Evolutionary conservation across 2,329 filamentous ascomycete species (phyloP), one percentile per base, ranked within the genome.

Genomic region (Plectosphaerella cucumerina): DNA sequence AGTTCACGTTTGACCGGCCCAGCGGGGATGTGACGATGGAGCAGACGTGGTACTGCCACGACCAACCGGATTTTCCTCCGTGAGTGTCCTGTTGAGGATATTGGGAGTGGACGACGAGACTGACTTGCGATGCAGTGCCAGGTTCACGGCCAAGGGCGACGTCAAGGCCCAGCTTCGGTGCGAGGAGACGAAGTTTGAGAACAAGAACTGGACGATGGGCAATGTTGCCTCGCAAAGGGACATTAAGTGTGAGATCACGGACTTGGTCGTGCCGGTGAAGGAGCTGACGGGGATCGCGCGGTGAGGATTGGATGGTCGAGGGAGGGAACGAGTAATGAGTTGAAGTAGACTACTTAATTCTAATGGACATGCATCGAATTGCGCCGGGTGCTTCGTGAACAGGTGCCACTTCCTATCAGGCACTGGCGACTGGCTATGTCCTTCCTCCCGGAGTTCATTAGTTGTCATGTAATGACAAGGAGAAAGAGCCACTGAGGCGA

Each of bases 1-100:
- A 60, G 0, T 81, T 80, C 53, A 66, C 66, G 48, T 81, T 70
- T 56, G 68, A 60, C 59, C 60, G 66, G 12, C 64, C 71, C 4
- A 57, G 57, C 23, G 59, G 62, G 6, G 53, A 62, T 48, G 60
- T 81, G 46, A 56, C 61, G 33, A 53, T 80, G 54, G 75, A 75
- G 62, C 76, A 80, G 66, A 73, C 67, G 4, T 81, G 77, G 77
- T 58, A 55, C 9, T 81, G 77, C 62, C 56, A 58, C 43, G 70
- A 72, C 26, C 71, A 76, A 52, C 53, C 54, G 15, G 31, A 48
- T 35, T 56, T 47, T n/a, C 35, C 35, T 17, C 54, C 54, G 54
- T 56, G 17, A 53, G 54, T 51, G 8, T 18, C 5, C 14, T 18
- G 34, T 9, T 8, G 14, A 49, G 15, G 15, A 20, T 15, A 3